Conservation (phyloP, 306 rosid species). For the Urtica urens region DNA sequence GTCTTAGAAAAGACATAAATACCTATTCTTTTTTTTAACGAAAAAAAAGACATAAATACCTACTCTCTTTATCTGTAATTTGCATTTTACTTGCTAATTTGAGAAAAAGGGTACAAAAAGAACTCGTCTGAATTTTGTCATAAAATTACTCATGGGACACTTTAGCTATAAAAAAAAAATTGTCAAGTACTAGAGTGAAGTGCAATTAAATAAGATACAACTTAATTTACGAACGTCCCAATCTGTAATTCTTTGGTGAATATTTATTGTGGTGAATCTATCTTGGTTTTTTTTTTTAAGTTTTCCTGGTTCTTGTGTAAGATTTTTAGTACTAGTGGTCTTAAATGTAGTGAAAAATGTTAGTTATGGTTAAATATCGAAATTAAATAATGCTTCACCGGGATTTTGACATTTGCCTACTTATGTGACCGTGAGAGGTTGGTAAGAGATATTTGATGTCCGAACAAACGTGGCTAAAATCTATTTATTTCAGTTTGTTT, state of each 20-base stretch:
- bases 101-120: background rate
- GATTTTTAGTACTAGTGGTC: background rate
- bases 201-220: too few species aligned
- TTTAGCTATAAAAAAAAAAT: too few species aligned
- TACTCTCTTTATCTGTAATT: too few species aligned
- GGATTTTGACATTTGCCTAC: background rate
- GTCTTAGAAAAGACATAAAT: background rate
- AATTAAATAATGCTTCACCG: background rate
- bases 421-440: background rate
- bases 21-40: background rate
- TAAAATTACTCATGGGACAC: too few species aligned
- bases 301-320: background rate
- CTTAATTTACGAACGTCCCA: too few species aligned
- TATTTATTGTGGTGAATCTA: too few species aligned
- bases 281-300: background rate
- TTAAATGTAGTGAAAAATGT: background rate
- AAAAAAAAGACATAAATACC: too few species aligned
- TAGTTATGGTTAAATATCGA: background rate
- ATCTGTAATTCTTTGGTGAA: too few species aligned
- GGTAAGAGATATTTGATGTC: background rate
- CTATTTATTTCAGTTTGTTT: background rate
- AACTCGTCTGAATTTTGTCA: too few species aligned
- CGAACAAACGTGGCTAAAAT: constrained; percentile 1
- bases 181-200: too few species aligned
- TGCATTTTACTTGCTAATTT: background rate